These are phyloP conservation scores for Hemisphaericaspora nanyangensis DNA, from an alignment of 805 yeast species.

Conservation along the genomic window DNA sequence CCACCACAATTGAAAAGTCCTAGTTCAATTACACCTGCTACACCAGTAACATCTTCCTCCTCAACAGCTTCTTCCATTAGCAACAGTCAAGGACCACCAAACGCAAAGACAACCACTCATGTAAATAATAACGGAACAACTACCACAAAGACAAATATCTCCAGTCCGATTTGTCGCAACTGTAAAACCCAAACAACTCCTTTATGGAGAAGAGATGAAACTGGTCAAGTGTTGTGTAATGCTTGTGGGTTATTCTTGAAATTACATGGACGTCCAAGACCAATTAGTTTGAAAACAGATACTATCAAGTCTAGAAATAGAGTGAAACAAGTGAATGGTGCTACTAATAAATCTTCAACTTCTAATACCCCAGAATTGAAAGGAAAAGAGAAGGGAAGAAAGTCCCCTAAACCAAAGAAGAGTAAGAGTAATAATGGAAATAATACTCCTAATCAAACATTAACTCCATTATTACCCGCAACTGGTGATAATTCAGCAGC, in stretches of 20 bases:
- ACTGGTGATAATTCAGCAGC: conserved; percentile 8
- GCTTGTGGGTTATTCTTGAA: conserved; percentile 91
- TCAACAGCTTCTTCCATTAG: not conserved
- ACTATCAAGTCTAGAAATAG: conserved; percentile 89
- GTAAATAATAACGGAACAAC: conserved; percentile 58
- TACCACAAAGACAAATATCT: conserved; percentile 58
- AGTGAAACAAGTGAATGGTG: conserved; percentile 48
- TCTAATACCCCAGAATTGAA: conserved; percentile 58
- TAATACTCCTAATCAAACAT: conserved; percentile 8
- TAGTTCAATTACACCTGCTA: not conserved
- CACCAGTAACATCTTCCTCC: conserved; percentile 1
- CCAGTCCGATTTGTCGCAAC: conserved; percentile 77
- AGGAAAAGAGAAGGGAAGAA: conserved; percentile 32
- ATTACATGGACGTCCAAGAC: conserved; percentile 89
- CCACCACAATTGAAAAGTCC: conserved; percentile 1
- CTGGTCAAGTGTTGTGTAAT: conserved; percentile 74
- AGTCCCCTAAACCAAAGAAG: conserved; percentile 21
- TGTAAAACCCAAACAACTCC: conserved; percentile 94
- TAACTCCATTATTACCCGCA: conserved; percentile 29
- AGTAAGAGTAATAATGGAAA: conserved; percentile 7
- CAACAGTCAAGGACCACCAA: conserved; percentile 47
- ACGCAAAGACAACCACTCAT: conserved; percentile 59
- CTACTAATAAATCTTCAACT: conserved; percentile 33
- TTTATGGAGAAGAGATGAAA: conserved; percentile 90
- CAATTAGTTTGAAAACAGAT: conserved; percentile 86